Evolutionary conservation across 2,329 filamentous ascomycete genomes (phyloP), one percentile per base, ranked within the genome.

Genomic region (Dothistroma pini): DNA sequence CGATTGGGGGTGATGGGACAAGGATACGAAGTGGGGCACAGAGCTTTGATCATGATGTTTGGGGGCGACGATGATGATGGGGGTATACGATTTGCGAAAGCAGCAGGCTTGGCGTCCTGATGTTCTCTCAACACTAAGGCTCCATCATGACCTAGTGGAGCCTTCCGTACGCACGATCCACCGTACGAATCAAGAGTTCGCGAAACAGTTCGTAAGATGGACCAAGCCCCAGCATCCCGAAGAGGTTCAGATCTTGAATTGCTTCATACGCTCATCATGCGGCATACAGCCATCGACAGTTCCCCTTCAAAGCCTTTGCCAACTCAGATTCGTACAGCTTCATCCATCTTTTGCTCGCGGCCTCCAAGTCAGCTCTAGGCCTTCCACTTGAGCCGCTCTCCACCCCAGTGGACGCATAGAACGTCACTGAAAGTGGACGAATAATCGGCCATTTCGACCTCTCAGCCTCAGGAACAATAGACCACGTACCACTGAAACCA

Each of bases 341-440:
- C 25, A n/a, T n/a, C 54, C 54, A 56, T 16, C 3, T 25, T 21
- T 56, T 25, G 9, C 25, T 6, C 14, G 35, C 31, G 8, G 8
- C 38, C 25, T 47, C 44, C 31, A 57, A 9, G 16, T 57, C 47
- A 31, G 44, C 41, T 16, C 35, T 21, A 32, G 47, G 47, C n/a
- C 58, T 8, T 41, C 35, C 35, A 4, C 4, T 14, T 4, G 35
- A 41, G 4, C 7, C 35, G 10, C 35, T 56, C 22, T 56, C 44
- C 22, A 60, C 56, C 9, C 47, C 53, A 19, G 29, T 60, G 10
- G 44, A 56, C 25, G 50, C 53, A 21, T 56, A 11, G n/a, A 51
- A 56, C 4, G n/a, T 49, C 41, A 41, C 47, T 9, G 41, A 16
- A 4, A 60, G 41, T 1, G 31, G 12, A 16, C 29, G 25, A 48